Conservation (phyloP, 805 yeast genomes). For the Kuraishia borneana region DNA sequence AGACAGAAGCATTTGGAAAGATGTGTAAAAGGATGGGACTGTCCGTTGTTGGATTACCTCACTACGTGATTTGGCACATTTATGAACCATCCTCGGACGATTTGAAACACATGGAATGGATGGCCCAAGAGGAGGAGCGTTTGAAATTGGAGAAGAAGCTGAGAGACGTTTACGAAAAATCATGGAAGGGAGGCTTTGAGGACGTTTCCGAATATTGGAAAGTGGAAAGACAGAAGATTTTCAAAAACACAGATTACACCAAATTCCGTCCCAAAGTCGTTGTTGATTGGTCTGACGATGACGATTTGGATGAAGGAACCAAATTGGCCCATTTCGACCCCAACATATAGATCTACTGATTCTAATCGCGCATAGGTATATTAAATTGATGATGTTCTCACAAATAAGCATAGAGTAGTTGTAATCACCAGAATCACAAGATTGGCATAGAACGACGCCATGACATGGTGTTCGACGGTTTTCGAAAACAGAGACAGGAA, state of each 20-base stretch:
- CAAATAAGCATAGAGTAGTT: neutral
- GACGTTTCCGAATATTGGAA: constrained; percentile 68
- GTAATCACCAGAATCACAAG: neutral
- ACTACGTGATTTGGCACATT: constrained; percentile 93
- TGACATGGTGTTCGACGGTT: constrained; percentile 18
- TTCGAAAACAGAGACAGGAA: constrained; percentile 35
- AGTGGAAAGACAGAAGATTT: constrained; percentile 54
- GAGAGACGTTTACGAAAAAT: constrained; percentile 53
- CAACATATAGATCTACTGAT: neutral
- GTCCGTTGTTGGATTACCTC: constrained; percentile 82
- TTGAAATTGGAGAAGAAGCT: constrained; percentile 50
- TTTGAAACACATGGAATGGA: constrained; percentile 73
- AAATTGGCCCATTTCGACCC: constrained; percentile 8
- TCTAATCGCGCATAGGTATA: neutral
- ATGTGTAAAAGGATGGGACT: constrained; percentile 80
- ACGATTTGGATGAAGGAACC: constrained; percentile 15
- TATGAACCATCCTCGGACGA: constrained; percentile 95
- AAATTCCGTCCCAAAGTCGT: constrained; percentile 29
- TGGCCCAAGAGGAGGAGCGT: constrained; percentile 70
- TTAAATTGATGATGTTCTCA: neutral
- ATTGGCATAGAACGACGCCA: neutral
- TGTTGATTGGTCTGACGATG: constrained; percentile 66
- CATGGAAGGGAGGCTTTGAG: constrained; percentile 71
- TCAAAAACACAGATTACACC: constrained; percentile 67
- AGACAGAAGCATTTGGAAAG: constrained; percentile 94